phyloP scores from a whole-genome alignment of 805 yeast species.

The Ogataea degrootiae region DNA sequence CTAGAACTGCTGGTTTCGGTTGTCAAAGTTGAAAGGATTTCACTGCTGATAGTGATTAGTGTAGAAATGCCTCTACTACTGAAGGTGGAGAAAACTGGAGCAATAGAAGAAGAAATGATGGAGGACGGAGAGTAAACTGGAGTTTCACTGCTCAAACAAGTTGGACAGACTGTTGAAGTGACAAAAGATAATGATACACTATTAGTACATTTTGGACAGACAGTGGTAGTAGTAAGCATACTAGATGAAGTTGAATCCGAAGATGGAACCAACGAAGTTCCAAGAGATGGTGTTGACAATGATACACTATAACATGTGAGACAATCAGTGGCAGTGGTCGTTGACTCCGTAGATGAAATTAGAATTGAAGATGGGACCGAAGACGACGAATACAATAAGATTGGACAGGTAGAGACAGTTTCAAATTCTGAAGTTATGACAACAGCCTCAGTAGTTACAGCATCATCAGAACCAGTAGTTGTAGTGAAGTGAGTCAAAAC shows the following conservation, averaged over 20 bases:
- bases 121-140: no score
- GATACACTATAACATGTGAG: not conserved
- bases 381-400: not conserved
- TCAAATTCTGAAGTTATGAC: no score
- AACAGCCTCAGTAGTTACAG: no score
- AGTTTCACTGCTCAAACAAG: not conserved
- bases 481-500: no score
- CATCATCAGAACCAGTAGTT: no score
- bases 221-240: not conserved
- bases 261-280: not conserved
- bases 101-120: no score
- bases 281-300: not conserved
- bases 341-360: conserved; percentile 1
- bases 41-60: no score
- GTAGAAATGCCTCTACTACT: no score
- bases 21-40: no score
- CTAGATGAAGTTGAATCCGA: not conserved
- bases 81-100: no score
- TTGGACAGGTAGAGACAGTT: no score
- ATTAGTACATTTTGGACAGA: not conserved
- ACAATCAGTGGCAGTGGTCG: conserved; percentile 5
- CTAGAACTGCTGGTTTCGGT: no score
- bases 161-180: not conserved
- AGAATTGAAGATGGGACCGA: conserved; percentile 1
- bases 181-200: not conserved